A percentile compares a stretch with the other conserved stretches of the same genome.
Conservation (phyloP, 2,329 filamentous ascomycete species). For the Daldinia eschscholtzii region DNA sequence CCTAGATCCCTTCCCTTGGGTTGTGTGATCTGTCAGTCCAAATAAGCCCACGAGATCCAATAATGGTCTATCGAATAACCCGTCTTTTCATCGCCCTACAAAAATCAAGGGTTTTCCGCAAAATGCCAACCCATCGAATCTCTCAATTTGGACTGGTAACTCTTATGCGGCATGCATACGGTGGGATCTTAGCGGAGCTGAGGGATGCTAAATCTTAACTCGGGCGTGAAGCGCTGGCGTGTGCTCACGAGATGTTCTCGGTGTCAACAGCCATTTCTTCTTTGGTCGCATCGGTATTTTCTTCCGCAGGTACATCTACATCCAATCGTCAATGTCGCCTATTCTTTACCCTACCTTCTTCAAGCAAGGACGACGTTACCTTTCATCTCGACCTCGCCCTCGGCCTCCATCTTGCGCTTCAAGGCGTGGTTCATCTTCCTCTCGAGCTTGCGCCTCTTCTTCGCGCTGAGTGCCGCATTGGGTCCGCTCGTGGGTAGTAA, state of each 20-base stretch:
- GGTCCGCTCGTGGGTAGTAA: slow-evolving; percentile 69
- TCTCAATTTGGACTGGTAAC: background rate
- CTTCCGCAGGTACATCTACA: slow-evolving; percentile 22
- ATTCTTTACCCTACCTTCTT: background rate
- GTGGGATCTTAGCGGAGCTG: too few species aligned
- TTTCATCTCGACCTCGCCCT: slow-evolving; percentile 54
- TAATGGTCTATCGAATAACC: background rate
- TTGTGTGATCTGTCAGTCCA: background rate
- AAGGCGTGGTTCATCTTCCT: slow-evolving; percentile 65
- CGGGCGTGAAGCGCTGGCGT: background rate
- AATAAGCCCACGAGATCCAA: background rate
- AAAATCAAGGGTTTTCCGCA: background rate
- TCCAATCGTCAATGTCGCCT: background rate
- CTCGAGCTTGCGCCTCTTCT: slow-evolving; percentile 69
- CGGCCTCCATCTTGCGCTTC: slow-evolving; percentile 53
- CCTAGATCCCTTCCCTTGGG: background rate
- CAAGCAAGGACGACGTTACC: slow-evolving; percentile 37
- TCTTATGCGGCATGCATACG: background rate
- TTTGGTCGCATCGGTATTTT: slow-evolving; percentile 10
- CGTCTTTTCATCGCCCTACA: background rate
- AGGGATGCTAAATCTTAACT: background rate
- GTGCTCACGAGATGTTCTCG: slow-evolving; percentile 45
- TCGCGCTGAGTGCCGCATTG: slow-evolving; percentile 63
- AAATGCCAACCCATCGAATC: background rate
- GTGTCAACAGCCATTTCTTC: slow-evolving; percentile 45